Base-by-base conservation (phyloP, 2,329 filamentous ascomycete species). In the Cladosporium sp. region DNA sequence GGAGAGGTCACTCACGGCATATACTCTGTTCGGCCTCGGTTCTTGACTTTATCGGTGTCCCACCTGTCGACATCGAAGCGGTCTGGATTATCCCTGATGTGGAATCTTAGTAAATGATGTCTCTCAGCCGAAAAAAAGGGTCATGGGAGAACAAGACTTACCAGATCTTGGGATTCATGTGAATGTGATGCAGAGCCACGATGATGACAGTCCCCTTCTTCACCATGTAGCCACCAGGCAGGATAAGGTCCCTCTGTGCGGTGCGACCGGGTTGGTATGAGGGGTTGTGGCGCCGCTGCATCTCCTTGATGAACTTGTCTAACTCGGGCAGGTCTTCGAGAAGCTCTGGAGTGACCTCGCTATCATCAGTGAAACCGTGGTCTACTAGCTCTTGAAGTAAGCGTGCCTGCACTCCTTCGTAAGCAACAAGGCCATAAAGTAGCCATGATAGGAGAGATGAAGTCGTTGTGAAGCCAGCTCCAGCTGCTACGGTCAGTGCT, bases 251-350 rank as follows among this genome's bases (percentile, higher is more conserved):
- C 3, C 71, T 71, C 58, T 79, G 79, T 3, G 83, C 72, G 0
- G 80, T 86, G 22, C 84, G 80, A 1, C 74, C 83, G 0, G 84
- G 81, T 63, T 86, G 83, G 71, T 80, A 86, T 0, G 81, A 82
- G 0, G 83, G 80, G 68, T 83, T 85, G 71, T 86, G 83, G 2
- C 74, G 73, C 2, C 83, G 77, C 66, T 83, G 82, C 0, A 77
- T 83, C 66, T 86, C 83, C 68, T 86, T 85, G 74, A 86, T 71
- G 67, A 79, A 83, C 47, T 78, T 77, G 66, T 84, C 82, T 8
- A 83, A 74, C 69, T 79, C 84, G 1, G 71, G 65, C 5, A 86
- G 75, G 42, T 73, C 70, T 51, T 77, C 62, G 19, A 66, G 62
- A 59, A 69, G 70, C 37, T 73, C 75, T 13, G 68, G 64, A 2